Evolutionary conservation across 2,329 filamentous ascomycete species (phyloP).

Genomic region (Cercospora zeina): DNA sequence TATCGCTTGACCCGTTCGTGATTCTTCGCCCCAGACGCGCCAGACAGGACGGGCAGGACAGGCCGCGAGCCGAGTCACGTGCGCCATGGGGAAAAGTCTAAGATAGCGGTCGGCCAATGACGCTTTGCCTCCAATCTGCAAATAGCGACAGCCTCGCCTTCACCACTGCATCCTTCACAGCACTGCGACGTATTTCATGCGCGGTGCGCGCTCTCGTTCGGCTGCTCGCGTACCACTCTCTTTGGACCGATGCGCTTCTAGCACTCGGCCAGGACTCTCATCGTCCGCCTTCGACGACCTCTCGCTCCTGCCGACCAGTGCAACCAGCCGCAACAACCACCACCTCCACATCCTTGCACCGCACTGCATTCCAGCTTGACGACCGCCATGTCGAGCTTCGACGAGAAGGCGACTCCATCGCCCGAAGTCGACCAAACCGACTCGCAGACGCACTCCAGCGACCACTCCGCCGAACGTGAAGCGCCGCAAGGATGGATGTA

Average conservation of each 20-base stretch:
- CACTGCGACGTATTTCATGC: constrained; percentile 1
- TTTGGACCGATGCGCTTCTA: constrained; percentile 1
- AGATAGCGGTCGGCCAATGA: not conserved
- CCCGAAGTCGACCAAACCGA: constrained; percentile 18
- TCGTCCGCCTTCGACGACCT: not conserved
- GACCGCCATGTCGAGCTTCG: constrained; percentile 22
- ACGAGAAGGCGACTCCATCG: constrained; percentile 26
- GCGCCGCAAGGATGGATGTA: constrained; percentile 51
- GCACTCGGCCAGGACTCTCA: not conserved
- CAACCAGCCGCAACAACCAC: not conserved
- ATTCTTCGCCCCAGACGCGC: not conserved
- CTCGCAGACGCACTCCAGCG: constrained; percentile 21
- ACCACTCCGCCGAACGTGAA: constrained; percentile 18
- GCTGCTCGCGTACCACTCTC: constrained; percentile 12
- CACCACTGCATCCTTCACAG: constrained; percentile 4
- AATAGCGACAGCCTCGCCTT: not conserved
- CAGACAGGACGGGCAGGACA: not conserved
- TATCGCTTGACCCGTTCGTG: not conserved
- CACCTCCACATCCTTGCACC: constrained; percentile 3
- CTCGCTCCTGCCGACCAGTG: not conserved
- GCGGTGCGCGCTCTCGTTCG: not conserved
- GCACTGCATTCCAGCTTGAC: not conserved
- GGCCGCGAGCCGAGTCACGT: not conserved
- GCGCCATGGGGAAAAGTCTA: not conserved
- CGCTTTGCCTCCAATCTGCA: not conserved